Conservation (phyloP, 257 asterid genomes). For the Eucommia ulmoides region DNA sequence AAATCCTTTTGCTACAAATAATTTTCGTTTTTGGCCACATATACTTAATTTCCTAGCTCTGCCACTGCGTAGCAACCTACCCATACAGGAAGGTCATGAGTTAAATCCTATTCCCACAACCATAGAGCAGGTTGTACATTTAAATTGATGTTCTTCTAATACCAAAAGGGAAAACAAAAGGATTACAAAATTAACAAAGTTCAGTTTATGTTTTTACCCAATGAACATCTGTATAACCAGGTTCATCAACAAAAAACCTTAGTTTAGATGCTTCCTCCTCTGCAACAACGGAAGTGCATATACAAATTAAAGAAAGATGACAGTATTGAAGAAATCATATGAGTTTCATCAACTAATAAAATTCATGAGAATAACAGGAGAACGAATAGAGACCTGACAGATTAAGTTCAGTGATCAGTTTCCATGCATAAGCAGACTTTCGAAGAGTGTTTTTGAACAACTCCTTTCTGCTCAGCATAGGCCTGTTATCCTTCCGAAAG, state of each 20-base stretch:
- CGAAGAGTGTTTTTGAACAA: slow-evolving; percentile 84
- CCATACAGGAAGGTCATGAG: no score
- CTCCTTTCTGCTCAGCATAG: slow-evolving; percentile 77
- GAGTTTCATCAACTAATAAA: neutral
- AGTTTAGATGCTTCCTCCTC: slow-evolving; percentile 77
- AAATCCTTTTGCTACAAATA: no score
- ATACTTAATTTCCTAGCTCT: no score
- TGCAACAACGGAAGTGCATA: slow-evolving; percentile 20
- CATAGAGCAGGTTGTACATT: no score
- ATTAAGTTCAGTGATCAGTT: slow-evolving; percentile 56
- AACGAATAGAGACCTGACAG: slow-evolving; percentile 42
- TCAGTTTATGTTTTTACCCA: no score
- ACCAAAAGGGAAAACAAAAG: neutral
- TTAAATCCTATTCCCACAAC: no score
- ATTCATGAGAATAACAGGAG: neutral
- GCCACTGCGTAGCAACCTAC: no score
- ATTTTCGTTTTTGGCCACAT: no score
- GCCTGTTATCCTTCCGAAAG: slow-evolving; percentile 71
- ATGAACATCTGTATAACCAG: slow-evolving; percentile 94
- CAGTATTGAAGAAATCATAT: neutral
- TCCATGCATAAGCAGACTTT: slow-evolving; percentile 85
- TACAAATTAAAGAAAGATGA: neutral
- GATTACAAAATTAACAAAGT: slow-evolving; percentile 5
- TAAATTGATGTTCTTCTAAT: neutral
- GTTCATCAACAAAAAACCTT: slow-evolving; percentile 77